These are phyloP conservation scores for Starmera stellimalicola DNA, from an alignment of 1,139 yeast genomes.

Conservation along the genomic window DNA sequence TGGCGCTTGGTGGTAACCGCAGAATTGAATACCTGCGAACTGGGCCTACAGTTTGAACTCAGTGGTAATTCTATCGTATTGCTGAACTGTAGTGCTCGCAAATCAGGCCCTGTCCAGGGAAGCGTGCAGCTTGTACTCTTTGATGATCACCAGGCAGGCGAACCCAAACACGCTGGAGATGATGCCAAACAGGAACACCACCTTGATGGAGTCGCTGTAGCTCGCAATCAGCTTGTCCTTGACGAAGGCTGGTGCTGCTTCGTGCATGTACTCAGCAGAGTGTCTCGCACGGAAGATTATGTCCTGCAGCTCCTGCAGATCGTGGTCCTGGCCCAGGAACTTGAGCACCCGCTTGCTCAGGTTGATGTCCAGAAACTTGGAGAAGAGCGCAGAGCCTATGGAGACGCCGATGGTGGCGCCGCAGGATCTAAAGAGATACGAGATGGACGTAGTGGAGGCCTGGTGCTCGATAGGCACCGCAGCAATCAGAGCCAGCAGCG, in stretches of 20 bases:
- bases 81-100: too few relatives aligned
- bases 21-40: too few relatives aligned
- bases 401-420: slow-evolving; percentile 68
- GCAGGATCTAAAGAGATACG: slow-evolving; percentile 59
- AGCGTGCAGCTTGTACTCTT: slow-evolving; percentile 31
- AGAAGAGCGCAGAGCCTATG: slow-evolving; percentile 57
- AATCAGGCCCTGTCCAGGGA: slow-evolving; percentile 20
- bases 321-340: slow-evolving; percentile 21
- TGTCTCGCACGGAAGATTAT: slow-evolving; percentile 44
- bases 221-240: slow-evolving; percentile 36
- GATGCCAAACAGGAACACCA: slow-evolving; percentile 42
- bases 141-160: slow-evolving; percentile 23
- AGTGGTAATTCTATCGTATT: too few relatives aligned
- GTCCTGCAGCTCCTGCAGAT: slow-evolving; percentile 26
- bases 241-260: slow-evolving; percentile 38
- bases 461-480: slow-evolving; percentile 39
- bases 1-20: too few relatives aligned
- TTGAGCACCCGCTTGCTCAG: slow-evolving; percentile 19
- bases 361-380: slow-evolving; percentile 23
- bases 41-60: too few relatives aligned
- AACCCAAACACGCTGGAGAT: slow-evolving; percentile 31
- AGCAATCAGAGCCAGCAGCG: slow-evolving; percentile 53
- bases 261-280: slow-evolving; percentile 45
- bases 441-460: slow-evolving; percentile 62
- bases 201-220: slow-evolving; percentile 41